A percentile compares a stretch with the other conserved stretches of the same genome.
These are phyloP conservation scores for Rhynchospora pubera DNA, from an alignment of 176 grass and related monocot species.

Conservation along the genomic window DNA sequence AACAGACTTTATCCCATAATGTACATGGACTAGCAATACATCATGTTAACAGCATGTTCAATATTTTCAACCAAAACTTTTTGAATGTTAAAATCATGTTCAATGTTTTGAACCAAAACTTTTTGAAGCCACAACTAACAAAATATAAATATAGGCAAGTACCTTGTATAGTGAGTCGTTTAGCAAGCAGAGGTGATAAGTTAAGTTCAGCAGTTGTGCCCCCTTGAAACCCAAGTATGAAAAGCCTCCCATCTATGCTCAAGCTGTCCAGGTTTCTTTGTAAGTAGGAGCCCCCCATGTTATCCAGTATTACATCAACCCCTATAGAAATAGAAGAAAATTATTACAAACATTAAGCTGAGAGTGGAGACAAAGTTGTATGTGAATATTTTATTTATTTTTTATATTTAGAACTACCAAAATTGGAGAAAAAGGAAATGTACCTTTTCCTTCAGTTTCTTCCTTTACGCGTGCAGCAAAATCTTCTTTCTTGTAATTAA, in stretches of 20 bases:
- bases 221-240: constrained; percentile 77
- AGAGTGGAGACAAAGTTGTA: too few species aligned
- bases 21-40: too few species aligned
- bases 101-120: too few species aligned
- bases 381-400: too few species aligned
- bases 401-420: background rate
- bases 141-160: background rate
- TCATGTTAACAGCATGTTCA: too few species aligned
- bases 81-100: too few species aligned
- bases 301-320: constrained; percentile 85
- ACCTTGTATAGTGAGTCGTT: constrained; percentile 73
- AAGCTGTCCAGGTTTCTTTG: constrained; percentile 68
- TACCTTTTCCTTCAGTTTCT: constrained; percentile 77
- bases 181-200: constrained; percentile 45
- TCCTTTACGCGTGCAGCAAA: constrained; percentile 64
- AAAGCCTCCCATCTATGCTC: constrained; percentile 65
- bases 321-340: constrained; percentile 23
- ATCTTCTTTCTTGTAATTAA: constrained; percentile 92
- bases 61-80: too few species aligned
- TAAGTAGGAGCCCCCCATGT: constrained; percentile 52
- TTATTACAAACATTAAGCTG: too few species aligned
- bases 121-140: background rate
- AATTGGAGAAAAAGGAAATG: background rate
- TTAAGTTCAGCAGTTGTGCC: constrained; percentile 43
- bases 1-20: too few species aligned